Percentiles rank a stretch among this genome's conserved stretches.
Conservation (phyloP, 2,329 filamentous ascomycete species). For the Zarea fungicola region DNA sequence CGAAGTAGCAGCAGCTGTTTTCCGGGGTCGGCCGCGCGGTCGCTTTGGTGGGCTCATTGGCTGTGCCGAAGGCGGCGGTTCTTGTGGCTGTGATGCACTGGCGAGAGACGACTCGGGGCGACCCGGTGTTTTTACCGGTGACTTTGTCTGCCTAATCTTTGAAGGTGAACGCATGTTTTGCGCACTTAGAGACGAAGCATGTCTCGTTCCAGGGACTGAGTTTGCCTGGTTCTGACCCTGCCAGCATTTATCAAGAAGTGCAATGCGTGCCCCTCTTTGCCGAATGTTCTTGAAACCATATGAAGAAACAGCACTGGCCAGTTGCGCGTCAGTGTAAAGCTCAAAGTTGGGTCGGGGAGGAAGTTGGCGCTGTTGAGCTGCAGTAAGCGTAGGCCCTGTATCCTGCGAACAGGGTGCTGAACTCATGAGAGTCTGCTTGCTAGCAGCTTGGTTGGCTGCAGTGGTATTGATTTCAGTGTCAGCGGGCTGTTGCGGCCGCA, state of each 20-base stretch:
- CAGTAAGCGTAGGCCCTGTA: not conserved
- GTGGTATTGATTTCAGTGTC: too few relatives aligned
- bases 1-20: conserved; percentile 4
- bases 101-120: conserved; percentile 5
- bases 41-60: conserved; percentile 29
- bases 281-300: conserved; percentile 72
- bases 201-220: conserved; percentile 17
- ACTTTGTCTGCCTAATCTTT: conserved; percentile 8
- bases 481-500: conserved; percentile 14
- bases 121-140: conserved; percentile 9
- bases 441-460: not conserved
- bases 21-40: conserved; percentile 20
- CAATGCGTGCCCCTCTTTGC: conserved; percentile 63
- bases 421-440: too few relatives aligned
- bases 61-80: conserved; percentile 32
- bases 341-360: conserved; percentile 50
- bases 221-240: conserved; percentile 44
- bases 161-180: conserved; percentile 16
- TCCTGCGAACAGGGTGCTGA: not conserved
- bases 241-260: conserved; percentile 67
- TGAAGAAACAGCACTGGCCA: conserved; percentile 55
- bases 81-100: conserved; percentile 21
- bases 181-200: conserved; percentile 14
- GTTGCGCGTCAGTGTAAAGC: conserved; percentile 55
- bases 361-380: not conserved